Base-by-base conservation (phyloP, 1,284 basidiomycete species). In the Sporisorium scitamineum region DNA sequence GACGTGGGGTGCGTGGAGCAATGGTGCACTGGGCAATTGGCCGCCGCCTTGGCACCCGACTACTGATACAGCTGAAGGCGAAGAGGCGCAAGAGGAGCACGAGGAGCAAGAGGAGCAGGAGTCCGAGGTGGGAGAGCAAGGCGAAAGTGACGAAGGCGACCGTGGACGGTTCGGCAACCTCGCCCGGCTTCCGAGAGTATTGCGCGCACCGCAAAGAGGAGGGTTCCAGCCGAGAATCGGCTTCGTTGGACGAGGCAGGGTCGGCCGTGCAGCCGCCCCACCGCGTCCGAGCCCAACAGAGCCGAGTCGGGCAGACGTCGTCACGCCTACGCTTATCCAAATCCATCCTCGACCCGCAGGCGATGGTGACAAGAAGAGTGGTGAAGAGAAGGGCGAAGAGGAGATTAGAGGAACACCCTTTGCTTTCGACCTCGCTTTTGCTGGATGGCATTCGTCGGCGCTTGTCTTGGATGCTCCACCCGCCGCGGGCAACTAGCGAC, bases 1-100 rank as follows among this genome's bases (percentile, higher is more conserved):
- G 44, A 92, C 93, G 7, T 97, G 94, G 94, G 95, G 95, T 16
- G 80, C 87, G 44, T 93, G 91, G 84, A 91, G 90, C 22, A 85
- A 87, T 32, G 94, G 94, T 24, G 94, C 94, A 3, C 87, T 95
- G 41, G 94, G 94, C 0, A 88, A 95, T 2, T 94, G 93, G 16
- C 22, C 11, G 5, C 20, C 45, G 1, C 66, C 67, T 2, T 64
- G 56, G 60, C 3, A 27, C 22, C n/a, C 14, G 9, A 7, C 14
- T n/a, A 22, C 22, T 14, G 13, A 53, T 7, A 34, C 47, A 5
- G 48, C 29, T 22, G 31, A 22, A 24, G 51, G 24, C 2, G 24
- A 16, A 11, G 44, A 26, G 7, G 44, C 44, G 26, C 47, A 34
- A n/a, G 29, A 32, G 48, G 26, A n/a, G 47, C 37, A 51, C 13